Evolutionary conservation across 345 rosid species (phyloP), one percentile per base, ranked within the genome.

Genomic region (Populus simonii): DNA sequence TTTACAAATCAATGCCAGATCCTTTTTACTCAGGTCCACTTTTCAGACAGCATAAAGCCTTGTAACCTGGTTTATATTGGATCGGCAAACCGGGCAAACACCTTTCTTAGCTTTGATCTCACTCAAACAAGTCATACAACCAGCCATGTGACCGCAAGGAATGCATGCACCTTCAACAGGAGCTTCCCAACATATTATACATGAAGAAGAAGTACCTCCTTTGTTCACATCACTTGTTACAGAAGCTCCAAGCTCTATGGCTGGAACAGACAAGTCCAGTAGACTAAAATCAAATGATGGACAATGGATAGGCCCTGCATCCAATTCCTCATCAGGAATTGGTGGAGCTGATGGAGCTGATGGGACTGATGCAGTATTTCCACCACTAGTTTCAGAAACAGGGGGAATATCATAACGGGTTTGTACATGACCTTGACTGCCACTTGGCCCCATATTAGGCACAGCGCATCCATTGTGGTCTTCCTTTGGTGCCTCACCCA

Each of bases 401-500:
- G 38, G 49, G 31, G 83, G 29, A 61, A 67, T 45, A 53, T 53
- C 73, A 41, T 38, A 68, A 15, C 25, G 59, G 76, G 62, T 59
- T 57, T 73, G 68, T n/a, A 70, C 57, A 23, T 10, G 74, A 69
- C 79, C 79, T 75, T 72, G 81, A 53, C 66, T 75, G 72, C 80
- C n/a, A 66, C 10, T 39, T 35, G 86, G 69, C 77, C 76, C 39
- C 39, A 84, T 78, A 68, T 62, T 79, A 51, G 77, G 59, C 11
- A 78, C 84, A 73, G 51, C 82, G 85, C 89, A 86, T 1, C 89
- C 83, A 15, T 77, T 81, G 79, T 83, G 57, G 43, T 79, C 85
- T 43, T 79, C 82, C 63, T 79, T 80, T 41, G 79, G 53, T 1
- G 55, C 55, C 76, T 84, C 79, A 71, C 68, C 79, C 53, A 53